Conservation (phyloP, 805 yeast genomes). For the Hanseniaspora thailandica region DNA sequence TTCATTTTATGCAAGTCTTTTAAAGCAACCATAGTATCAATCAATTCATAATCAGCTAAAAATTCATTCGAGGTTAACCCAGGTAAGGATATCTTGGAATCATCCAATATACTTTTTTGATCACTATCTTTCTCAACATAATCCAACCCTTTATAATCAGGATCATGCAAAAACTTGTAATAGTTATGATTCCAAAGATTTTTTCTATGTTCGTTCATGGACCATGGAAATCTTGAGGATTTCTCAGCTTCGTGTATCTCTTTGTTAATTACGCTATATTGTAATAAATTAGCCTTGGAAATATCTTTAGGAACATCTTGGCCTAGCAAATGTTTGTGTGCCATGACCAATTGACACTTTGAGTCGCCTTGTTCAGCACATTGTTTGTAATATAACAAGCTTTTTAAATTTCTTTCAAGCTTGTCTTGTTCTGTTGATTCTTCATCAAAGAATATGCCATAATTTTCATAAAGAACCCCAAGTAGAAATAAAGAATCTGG, state of each 20-base stretch:
- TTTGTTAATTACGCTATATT: not conserved
- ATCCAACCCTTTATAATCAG: not conserved
- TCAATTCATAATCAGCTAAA: not conserved
- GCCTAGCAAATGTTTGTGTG: slow-evolving; percentile 7
- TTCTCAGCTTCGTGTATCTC: not conserved
- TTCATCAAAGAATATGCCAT: not conserved
- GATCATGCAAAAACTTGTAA: slow-evolving; percentile 8
- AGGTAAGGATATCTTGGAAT: not conserved
- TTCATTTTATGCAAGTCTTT: not conserved
- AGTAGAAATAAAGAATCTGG: slow-evolving; percentile 9
- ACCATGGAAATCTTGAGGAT: slow-evolving; percentile 1
- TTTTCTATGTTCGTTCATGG: not conserved
- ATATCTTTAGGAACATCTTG: not conserved
- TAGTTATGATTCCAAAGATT: slow-evolving; percentile 12
- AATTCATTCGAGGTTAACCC: not conserved
- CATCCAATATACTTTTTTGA: not conserved
- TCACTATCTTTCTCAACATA: slow-evolving; percentile 3
- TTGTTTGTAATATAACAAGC: not conserved
- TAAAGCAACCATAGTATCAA: not conserved
- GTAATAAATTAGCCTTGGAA: not conserved
- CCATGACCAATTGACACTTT: slow-evolving; percentile 3
- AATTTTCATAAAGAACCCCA: slow-evolving; percentile 10
- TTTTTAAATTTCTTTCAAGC: slow-evolving; percentile 1
- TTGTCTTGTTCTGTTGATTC: not conserved
- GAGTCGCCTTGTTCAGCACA: slow-evolving; percentile 4